Evolutionary conservation across 305 asterid genomes (phyloP).

Genomic region (Solanum hybrid): DNA sequence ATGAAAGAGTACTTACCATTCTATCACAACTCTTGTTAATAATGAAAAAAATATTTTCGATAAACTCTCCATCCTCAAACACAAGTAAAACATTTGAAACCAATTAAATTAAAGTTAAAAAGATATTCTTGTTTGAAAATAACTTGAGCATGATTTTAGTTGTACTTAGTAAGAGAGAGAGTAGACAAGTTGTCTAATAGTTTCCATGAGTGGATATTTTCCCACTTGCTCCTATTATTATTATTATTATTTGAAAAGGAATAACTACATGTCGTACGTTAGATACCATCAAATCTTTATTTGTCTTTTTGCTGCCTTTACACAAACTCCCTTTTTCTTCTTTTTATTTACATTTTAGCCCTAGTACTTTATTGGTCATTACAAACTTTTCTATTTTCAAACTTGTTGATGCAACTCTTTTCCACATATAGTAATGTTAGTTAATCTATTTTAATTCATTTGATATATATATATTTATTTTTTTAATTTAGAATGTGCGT

Average conservation of each 20-base stretch:
- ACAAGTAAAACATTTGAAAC: not conserved
- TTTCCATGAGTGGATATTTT: not conserved
- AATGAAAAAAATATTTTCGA: too few relatives aligned
- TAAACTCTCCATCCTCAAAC: not conserved
- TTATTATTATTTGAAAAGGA: not conserved
- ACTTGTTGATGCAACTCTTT: not conserved
- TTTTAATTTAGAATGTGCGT: not conserved
- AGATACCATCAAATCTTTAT: not conserved
- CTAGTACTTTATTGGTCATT: not conserved
- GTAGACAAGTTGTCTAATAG: not conserved
- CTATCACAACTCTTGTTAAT: too few relatives aligned
- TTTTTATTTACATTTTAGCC: not conserved
- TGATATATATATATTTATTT: not conserved
- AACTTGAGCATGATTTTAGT: not conserved
- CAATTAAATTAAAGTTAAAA: not conserved
- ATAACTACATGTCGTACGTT: not conserved
- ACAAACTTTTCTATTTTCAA: not conserved
- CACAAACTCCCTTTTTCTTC: not conserved
- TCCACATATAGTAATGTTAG: not conserved
- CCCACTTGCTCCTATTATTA: not conserved
- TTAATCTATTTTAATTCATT: not conserved
- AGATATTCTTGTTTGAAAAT: not conserved
- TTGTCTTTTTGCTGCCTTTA: not conserved
- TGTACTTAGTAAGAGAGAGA: not conserved
- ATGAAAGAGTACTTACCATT: too few relatives aligned